These are phyloP conservation scores for Apiospora kogelbergensis DNA, from an alignment of 2,329 filamentous ascomycete genomes.

Conservation along the genomic window DNA sequence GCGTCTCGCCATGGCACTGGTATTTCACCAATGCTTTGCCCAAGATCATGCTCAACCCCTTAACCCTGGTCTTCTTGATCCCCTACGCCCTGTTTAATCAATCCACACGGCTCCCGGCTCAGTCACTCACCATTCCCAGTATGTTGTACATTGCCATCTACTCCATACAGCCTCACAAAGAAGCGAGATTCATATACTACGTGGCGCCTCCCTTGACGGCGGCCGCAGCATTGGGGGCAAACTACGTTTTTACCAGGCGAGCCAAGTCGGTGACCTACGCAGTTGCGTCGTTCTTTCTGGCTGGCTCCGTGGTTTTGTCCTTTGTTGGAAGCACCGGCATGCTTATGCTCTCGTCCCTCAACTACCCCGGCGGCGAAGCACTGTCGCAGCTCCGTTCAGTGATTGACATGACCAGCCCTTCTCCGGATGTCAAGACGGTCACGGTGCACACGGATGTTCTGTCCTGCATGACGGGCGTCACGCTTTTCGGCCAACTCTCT, in stretches of 20 bases:
- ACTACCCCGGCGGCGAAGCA: slow-evolving; percentile 90
- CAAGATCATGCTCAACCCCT: slow-evolving; percentile 79
- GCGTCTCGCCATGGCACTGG: slow-evolving; percentile 79
- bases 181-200: slow-evolving; percentile 94
- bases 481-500: slow-evolving; percentile 60
- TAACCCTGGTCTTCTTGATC: slow-evolving; percentile 57
- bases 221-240: slow-evolving; percentile 71
- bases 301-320: slow-evolving; percentile 59
- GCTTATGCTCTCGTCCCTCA: slow-evolving; percentile 79
- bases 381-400: slow-evolving; percentile 53
- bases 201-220: slow-evolving; percentile 78
- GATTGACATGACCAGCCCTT: slow-evolving; percentile 32
- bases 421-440: slow-evolving; percentile 30
- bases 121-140: slow-evolving; percentile 61
- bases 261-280: slow-evolving; percentile 59
- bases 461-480: slow-evolving; percentile 70
- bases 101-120: slow-evolving; percentile 42
- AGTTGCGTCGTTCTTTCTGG: slow-evolving; percentile 53
- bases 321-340: slow-evolving; percentile 64
- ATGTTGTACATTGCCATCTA: slow-evolving; percentile 76
- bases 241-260: slow-evolving; percentile 67
- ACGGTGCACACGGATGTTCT: slow-evolving; percentile 65
- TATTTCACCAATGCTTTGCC: slow-evolving; percentile 84
- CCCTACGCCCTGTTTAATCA: slow-evolving; percentile 51
- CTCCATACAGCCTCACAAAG: slow-evolving; percentile 90